A percentile compares a stretch with the other conserved stretches of the same genome.
Evolutionary conservation across 1,284 basidiomycete genomes (phyloP).

Genomic region (Xanthoconium separans): DNA sequence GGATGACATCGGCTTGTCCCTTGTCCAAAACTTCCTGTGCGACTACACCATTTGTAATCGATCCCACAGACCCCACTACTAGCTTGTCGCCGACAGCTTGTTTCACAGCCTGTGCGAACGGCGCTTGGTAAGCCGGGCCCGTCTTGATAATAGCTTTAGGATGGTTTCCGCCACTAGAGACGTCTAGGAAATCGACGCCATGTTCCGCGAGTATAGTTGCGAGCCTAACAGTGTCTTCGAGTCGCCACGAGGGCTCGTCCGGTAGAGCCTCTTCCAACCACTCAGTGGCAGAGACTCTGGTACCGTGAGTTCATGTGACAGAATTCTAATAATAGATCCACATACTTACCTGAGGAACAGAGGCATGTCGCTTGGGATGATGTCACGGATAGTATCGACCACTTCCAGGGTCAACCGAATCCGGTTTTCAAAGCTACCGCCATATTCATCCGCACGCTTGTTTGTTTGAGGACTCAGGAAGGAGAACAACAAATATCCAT

Average conservation of each 20-base stretch:
- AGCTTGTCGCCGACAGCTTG: constrained; percentile 50
- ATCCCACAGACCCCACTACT: constrained; percentile 61
- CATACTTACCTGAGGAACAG: constrained; percentile 64
- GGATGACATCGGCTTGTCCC: constrained; percentile 53
- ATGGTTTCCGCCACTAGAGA: constrained; percentile 61
- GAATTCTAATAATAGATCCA: constrained; percentile 16
- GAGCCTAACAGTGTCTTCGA: constrained; percentile 59
- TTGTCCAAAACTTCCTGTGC: constrained; percentile 62
- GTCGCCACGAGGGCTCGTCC: constrained; percentile 53
- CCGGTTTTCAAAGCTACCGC: constrained; percentile 73
- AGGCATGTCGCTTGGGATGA: constrained; percentile 59
- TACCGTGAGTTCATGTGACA: constrained; percentile 25
- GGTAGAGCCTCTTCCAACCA: constrained; percentile 55
- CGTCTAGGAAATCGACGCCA: constrained; percentile 69
- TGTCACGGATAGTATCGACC: constrained; percentile 49
- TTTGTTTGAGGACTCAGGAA: constrained; percentile 67
- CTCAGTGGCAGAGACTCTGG: constrained; percentile 55
- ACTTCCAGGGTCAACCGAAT: constrained; percentile 60
- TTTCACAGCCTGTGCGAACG: constrained; percentile 57
- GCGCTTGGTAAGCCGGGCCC: constrained; percentile 54
- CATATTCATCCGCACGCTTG: constrained; percentile 70
- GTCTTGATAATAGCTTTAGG: constrained; percentile 44
- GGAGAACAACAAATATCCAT: constrained; percentile 58
- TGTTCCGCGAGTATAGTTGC: constrained; percentile 50
- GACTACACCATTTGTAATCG: constrained; percentile 55